phyloP scores from a whole-genome alignment of 2,329 filamentous ascomycete species.

The Fusarium piperis region DNA sequence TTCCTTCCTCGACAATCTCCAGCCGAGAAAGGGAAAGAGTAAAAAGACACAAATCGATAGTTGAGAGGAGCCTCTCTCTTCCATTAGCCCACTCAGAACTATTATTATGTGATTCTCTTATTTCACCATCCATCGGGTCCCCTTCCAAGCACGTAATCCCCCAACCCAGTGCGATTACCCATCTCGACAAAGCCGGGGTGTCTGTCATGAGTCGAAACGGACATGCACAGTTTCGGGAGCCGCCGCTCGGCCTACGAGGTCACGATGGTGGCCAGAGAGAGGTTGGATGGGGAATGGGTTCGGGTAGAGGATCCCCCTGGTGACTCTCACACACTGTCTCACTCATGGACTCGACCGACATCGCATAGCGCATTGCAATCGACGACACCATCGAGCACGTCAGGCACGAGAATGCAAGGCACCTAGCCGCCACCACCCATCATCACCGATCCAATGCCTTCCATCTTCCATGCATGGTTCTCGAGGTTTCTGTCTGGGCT shows the following conservation, averaged over 20 bases:
- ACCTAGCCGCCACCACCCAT: constrained; percentile 9
- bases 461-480: constrained; percentile 28
- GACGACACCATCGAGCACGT: constrained; percentile 7
- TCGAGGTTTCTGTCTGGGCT: constrained; percentile 29
- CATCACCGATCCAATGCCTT: constrained; percentile 6
- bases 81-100: constrained; percentile 11
- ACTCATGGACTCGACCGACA: constrained; percentile 10
- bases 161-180: not conserved
- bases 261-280: constrained; percentile 11
- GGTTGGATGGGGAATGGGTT: not conserved
- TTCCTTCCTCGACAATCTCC: constrained; percentile 13
- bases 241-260: constrained; percentile 4
- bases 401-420: constrained; percentile 23
- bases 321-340: not conserved
- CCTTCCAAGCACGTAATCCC: not conserved
- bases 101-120: not conserved
- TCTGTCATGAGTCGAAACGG: not conserved
- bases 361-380: constrained; percentile 19
- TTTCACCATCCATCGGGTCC: not conserved
- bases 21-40: constrained; percentile 7
- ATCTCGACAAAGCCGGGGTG: not conserved
- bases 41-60: constrained; percentile 24
- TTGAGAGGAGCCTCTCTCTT: constrained; percentile 6
- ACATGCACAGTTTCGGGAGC: not conserved
- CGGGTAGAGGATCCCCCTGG: not conserved